Percentiles rank a stretch among this genome's conserved stretches.
Conservation (phyloP, 2,329 filamentous ascomycete genomes). For the Epichloe baconii region DNA sequence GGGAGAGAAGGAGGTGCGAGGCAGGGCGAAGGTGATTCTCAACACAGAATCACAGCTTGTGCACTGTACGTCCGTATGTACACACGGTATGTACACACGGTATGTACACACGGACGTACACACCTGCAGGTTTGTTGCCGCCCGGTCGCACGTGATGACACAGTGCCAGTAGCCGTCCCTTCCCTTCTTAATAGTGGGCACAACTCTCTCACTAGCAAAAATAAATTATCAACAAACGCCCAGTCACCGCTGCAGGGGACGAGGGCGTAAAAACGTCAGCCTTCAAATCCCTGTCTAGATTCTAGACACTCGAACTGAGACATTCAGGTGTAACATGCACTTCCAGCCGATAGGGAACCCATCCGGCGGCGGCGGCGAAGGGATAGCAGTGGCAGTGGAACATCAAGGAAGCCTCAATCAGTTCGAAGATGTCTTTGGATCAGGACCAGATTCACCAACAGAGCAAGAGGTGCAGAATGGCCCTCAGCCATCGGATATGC, state of each 20-base stretch:
- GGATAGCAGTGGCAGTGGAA: not conserved
- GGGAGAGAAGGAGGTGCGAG: not conserved
- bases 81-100: too few relatives aligned
- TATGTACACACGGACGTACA: not conserved
- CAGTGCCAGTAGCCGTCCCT: not conserved
- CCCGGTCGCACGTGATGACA: not conserved
- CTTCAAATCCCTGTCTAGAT: not conserved
- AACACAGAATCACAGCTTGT: too few relatives aligned
- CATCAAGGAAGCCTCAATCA: constrained; percentile 9
- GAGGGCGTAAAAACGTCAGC: constrained; percentile 27
- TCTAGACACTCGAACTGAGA: not conserved
- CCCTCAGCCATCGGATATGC: constrained; percentile 50
- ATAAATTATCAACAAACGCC: not conserved
- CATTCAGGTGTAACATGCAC: constrained; percentile 16
- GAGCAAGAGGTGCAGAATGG: constrained; percentile 7
- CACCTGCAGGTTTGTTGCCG: not conserved
- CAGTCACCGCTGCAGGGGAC: not conserved
- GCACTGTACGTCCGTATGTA: not conserved
- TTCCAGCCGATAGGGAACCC: constrained; percentile 20
- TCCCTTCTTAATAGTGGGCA: not conserved
- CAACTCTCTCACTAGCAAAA: not conserved
- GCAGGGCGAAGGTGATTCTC: not conserved
- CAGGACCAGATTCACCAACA: constrained; percentile 12
- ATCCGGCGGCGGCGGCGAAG: constrained; percentile 12
- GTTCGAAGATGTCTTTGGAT: constrained; percentile 26